These are phyloP conservation scores for Acacia pycnantha DNA, from an alignment of 331 rosid species.

Conservation along the genomic window DNA sequence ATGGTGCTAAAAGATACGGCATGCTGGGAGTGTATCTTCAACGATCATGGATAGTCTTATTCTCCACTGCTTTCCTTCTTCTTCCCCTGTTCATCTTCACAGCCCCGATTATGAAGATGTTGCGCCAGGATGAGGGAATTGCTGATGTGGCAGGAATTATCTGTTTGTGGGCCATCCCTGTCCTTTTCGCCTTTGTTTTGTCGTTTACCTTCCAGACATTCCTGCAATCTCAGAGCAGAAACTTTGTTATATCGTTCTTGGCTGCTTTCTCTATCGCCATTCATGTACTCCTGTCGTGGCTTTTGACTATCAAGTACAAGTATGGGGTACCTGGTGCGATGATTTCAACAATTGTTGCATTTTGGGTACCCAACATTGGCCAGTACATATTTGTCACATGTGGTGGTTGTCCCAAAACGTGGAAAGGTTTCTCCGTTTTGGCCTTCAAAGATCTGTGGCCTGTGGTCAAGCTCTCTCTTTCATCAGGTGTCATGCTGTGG, in stretches of 20 bases:
- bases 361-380: conserved; percentile 39
- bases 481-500: conserved; percentile 44
- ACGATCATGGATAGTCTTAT: conserved; percentile 39
- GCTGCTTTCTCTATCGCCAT: conserved; percentile 31
- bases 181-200: conserved; percentile 24
- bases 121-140: conserved; percentile 40
- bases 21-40: conserved; percentile 52
- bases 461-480: conserved; percentile 38
- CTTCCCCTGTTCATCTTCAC: conserved; percentile 42
- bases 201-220: conserved; percentile 44
- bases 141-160: conserved; percentile 33
- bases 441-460: conserved; percentile 42
- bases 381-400: conserved; percentile 34
- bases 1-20: conserved; percentile 41
- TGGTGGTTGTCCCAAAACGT: conserved; percentile 40
- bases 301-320: conserved; percentile 36
- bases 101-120: conserved; percentile 32
- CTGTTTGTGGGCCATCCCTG: conserved; percentile 40
- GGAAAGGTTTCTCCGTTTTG: conserved; percentile 38
- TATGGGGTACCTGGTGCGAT: conserved; percentile 38
- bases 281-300: conserved; percentile 46
- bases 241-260: conserved; percentile 36
- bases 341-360: conserved; percentile 32
- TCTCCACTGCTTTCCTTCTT: neutral
- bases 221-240: conserved; percentile 61